phyloP scores from a whole-genome alignment of 1,284 basidiomycete species.

The Cystobasidium pallidum region DNA sequence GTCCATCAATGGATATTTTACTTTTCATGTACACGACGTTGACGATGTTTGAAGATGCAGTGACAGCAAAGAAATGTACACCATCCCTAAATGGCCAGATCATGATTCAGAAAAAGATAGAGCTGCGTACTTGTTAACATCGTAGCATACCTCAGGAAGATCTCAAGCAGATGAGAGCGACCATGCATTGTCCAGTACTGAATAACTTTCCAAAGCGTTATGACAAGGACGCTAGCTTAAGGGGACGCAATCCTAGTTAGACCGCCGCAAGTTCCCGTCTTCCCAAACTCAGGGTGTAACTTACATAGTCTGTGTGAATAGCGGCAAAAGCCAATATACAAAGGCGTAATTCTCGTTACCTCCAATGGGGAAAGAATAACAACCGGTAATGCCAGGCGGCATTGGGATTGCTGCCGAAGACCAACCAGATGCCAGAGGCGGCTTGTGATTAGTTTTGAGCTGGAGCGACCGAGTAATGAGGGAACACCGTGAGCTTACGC shows the following conservation, averaged over 20 bases:
- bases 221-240: conserved; percentile 23
- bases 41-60: conserved; percentile 34
- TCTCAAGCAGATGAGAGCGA: conserved; percentile 33
- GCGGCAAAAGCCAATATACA: conserved; percentile 37
- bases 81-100: conserved; percentile 33
- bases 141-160: conserved; percentile 15
- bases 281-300: background rate
- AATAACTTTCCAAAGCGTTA: conserved; percentile 26
- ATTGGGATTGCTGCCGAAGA: conserved; percentile 22
- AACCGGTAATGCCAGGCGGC: conserved; percentile 33
- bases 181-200: conserved; percentile 40
- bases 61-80: conserved; percentile 38
- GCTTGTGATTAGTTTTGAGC: too few species aligned
- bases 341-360: conserved; percentile 31
- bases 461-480: background rate
- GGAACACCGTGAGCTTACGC: conserved; percentile 7
- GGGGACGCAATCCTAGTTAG: too few species aligned
- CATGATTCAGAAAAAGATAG: too few species aligned
- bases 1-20: conserved; percentile 25
- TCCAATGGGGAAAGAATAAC: conserved; percentile 23
- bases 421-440: too few species aligned
- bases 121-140: background rate
- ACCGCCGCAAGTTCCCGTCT: background rate
- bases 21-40: conserved; percentile 44
- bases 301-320: conserved; percentile 39